Conservation (phyloP, 2,329 filamentous ascomycete species). For the Aspergillus arachidicola region DNA sequence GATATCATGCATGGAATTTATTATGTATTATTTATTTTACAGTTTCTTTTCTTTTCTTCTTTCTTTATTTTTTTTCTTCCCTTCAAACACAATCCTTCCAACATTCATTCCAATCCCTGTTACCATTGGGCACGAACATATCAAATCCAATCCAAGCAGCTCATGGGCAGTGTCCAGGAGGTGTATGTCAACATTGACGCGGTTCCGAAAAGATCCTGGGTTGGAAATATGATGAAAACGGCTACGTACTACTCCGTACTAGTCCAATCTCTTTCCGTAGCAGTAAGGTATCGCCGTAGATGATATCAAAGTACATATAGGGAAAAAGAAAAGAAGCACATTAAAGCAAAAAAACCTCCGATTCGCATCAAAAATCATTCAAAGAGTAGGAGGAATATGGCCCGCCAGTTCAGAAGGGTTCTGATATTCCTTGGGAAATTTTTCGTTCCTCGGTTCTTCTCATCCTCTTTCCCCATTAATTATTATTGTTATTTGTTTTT, state of each 20-base stretch:
- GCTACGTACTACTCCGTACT: slow-evolving; percentile 1
- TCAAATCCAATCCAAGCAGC: slow-evolving; percentile 10
- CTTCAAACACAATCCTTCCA: background rate
- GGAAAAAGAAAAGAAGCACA: slow-evolving; percentile 4
- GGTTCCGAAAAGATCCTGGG: background rate
- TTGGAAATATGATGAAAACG: background rate
- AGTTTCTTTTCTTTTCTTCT: background rate
- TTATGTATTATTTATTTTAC: background rate
- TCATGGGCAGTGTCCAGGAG: background rate
- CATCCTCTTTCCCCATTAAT: background rate
- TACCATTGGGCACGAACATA: slow-evolving; percentile 18
- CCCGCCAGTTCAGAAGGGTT: background rate
- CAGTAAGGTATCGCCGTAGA: background rate
- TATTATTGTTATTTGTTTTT: background rate
- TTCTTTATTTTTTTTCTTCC: background rate
- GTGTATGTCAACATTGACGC: background rate
- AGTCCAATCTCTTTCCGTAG: slow-evolving; percentile 2
- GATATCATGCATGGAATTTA: background rate
- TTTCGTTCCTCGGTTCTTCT: background rate
- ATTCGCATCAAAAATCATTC: background rate
- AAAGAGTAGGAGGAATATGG: background rate
- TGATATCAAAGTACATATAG: slow-evolving; percentile 4
- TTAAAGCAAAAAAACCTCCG: slow-evolving; percentile 1
- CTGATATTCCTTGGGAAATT: background rate
- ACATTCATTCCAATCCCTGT: slow-evolving; percentile 10